Evolutionary conservation across 2,329 filamentous ascomycete species (phyloP), one percentile per base, ranked within the genome.

Genomic region (Colletotrichum sp.): DNA sequence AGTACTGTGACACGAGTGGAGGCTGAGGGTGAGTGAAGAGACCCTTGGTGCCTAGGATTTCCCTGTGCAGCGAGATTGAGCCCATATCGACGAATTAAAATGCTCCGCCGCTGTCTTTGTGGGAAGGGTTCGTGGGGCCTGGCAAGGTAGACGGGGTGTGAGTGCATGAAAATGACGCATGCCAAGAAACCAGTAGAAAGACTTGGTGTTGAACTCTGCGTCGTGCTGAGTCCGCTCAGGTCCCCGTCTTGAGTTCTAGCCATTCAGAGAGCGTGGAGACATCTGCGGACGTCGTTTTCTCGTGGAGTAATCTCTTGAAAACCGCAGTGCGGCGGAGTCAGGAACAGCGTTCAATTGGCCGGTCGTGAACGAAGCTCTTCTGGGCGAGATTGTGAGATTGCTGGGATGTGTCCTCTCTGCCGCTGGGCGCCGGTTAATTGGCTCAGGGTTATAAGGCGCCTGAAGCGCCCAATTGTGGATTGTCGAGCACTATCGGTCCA

Each of bases 41-140:
- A 73, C 71, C 71, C 71, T 71, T 73, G 68, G 43, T 71, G 68
- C 57, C 67, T 66, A 67, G 68, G 71, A 38, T 21, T 67, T 24
- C 62, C 55, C 66, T 36, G 55, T 58, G 55, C 68, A 71, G 55
- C 24, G 29, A 16, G 16, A 9, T 31, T 61, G 59, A 24, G 13
- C 4, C 33, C n/a, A 6, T 1, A 5, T 31, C 27, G 31, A 16
- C 71, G 68, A 73, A 16, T 73, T 18, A 63, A 2, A 18, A 34
- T 55, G 62, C 62, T 66, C 11, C 15, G 47, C 8, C 9, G 34
- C 27, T 7, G 8, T 27, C 18, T 62, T 29, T 29, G 38, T 15
- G n/a, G 55, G 43, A 73, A 70, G 55, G 68, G 68, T 71, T 66
- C 71, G 55, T 43, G 71, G 70, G 59, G 61, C 67, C 29, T 11